Base-by-base conservation (phyloP, 345 rosid species). In the Brassica incana region DNA sequence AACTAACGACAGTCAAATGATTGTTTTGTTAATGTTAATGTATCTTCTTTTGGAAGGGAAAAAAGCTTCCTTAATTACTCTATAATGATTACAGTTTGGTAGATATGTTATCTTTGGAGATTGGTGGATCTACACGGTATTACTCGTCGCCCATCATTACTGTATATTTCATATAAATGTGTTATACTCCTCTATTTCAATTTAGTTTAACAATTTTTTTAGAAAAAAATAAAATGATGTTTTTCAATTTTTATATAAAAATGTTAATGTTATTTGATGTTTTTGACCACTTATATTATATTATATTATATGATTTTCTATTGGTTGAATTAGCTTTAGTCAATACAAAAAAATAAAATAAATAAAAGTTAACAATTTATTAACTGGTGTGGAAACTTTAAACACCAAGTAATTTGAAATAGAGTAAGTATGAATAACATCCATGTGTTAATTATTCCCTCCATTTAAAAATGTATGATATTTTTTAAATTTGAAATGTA, bases 1-100 rank as follows among this genome's bases (percentile, higher is more conserved):
- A 78, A 25, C 72, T 71, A 78, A 66, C 73, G 68, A 78, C 73
- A 66, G 16, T 43, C 69, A 33, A 72, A 72, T 78, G 77, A 77
- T 72, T 64, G 58, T 65, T 52, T 65, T 27, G 52, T 72, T 43
- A 67, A n/a, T 68, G 18, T 40, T 76, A 67, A 45, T 69, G 52
- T 61, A 45, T 18, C 74, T 69, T 77, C 50, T 20, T 45, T 27
- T 58, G 0, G 20, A 72, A 78, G 61, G 33, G 35, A 72, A 72
- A 11, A 8, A 0, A 65, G 10, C 20, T n/a, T 50, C 61, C 68
- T 43, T 66, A 58, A 23, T 58, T 78, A 78, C 81, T 78, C 81
- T 43, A 72, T 11, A 72, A 72, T 78, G 68, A 78, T 40, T 72
- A 9, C 50, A 43, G 69, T 78, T 78, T 72, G 81, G 77, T 66